Conservation (phyloP, 495 filamentous ascomycete species). For the Neurospora tetrasperma region DNA sequence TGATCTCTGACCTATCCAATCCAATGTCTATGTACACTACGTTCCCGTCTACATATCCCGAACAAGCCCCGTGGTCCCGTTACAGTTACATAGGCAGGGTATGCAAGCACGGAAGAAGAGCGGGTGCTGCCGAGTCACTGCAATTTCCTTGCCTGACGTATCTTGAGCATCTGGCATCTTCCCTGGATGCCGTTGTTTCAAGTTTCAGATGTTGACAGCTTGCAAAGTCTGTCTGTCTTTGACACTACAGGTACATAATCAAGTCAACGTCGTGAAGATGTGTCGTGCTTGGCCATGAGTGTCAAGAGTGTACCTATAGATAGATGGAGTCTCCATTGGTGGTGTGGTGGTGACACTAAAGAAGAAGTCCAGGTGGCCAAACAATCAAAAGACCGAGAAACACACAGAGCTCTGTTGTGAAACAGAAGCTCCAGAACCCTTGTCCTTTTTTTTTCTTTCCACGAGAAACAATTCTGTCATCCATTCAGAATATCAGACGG, state of each 20-base stretch:
- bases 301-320: too few species aligned
- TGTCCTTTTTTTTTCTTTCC: neutral
- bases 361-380: too few species aligned
- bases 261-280: too few species aligned
- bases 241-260: too few species aligned
- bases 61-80: neutral
- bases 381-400: too few species aligned
- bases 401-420: neutral
- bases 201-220: neutral
- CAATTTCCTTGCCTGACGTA: neutral
- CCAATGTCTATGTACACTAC: neutral
- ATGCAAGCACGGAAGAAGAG: neutral
- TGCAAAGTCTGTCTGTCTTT: neutral
- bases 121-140: neutral
- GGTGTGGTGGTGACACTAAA: too few species aligned
- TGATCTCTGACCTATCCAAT: neutral
- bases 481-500: neutral
- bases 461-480: neutral
- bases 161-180: neutral
- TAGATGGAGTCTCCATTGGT: too few species aligned
- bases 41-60: neutral
- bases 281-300: too few species aligned
- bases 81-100: neutral
- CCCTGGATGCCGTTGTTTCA: neutral
- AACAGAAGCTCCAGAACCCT: neutral